Base-by-base conservation (phyloP, 1,284 basidiomycete species). In the Microbotryum silenes-acaulis region DNA sequence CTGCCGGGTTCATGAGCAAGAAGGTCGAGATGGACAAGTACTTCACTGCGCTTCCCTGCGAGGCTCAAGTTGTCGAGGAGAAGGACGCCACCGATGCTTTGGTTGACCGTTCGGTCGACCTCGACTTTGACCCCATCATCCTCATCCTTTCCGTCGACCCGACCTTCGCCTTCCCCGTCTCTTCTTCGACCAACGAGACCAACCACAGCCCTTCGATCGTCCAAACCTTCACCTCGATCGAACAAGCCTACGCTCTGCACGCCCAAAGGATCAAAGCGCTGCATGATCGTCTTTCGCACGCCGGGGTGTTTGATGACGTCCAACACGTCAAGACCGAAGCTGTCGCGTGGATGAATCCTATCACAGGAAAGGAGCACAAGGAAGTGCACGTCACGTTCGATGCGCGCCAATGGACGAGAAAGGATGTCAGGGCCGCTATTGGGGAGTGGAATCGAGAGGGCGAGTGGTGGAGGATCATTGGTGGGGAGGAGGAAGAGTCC, bases 131-230 rank as follows among this genome's bases (percentile, higher is more conserved):
- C 29, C 62, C 64, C 16, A 50, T 69, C 56, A 52, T 52, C 21
- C 62, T 69, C 60, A 23, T 59, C 57, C 51, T 69, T 53, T 56
- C 56, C 14, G 33, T 66, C 57, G 67, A 66, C 49, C 67, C 67
- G 2, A 50, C 57, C 20, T 51, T 63, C 25, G 37, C 59, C 20
- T 55, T 61, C 14, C 37, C 37, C 37, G 37, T 42, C 12, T 42
- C 37, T 18, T 42, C 12, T 4, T 18, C 7, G 21, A 44, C 62
- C 25, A 14, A 25, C 27, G 47, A 42, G 16, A 27, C 49, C 51
- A 57, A 63, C 53, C 50, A 62, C 37, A 62, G 59, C 18, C 47
- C 56, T 29, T 29, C 52, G 8, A 50, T 63, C 31, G 55, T 67
- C 42, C 23, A 27, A n/a, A 48, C 51, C 7, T 48, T 69, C 48